A percentile compares a stretch with the other conserved stretches of the same genome.
Evolutionary conservation across 192 early-diverging fungal species (phyloP).

Genomic region (Coemansia sp.): DNA sequence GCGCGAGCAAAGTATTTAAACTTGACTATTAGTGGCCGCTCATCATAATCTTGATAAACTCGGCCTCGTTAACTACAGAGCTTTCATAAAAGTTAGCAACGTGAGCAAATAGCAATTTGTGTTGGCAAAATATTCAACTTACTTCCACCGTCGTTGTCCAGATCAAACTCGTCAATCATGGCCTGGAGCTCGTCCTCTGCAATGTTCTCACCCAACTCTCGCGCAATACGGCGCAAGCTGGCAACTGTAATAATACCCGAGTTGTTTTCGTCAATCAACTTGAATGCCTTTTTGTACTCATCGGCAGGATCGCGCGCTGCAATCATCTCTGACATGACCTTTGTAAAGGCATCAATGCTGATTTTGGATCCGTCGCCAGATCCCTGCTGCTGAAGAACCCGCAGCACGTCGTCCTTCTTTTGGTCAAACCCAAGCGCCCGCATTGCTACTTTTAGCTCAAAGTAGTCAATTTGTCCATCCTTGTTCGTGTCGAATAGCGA

Average conservation of each 20-base stretch:
- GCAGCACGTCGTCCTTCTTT: constrained; percentile 80
- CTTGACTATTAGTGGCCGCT: constrained; percentile 38
- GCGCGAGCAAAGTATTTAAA: not conserved
- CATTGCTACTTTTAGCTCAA: constrained; percentile 86
- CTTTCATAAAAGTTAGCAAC: not conserved
- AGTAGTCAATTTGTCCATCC: constrained; percentile 72
- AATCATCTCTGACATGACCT: constrained; percentile 70
- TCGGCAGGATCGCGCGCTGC: constrained; percentile 75
- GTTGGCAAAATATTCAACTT: constrained; percentile 22
- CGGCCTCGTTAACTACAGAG: constrained; percentile 73
- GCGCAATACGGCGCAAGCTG: constrained; percentile 71
- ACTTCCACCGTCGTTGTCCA: constrained; percentile 83
- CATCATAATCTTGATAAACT: constrained; percentile 82
- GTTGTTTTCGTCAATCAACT: constrained; percentile 72
- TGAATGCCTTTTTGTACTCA: constrained; percentile 79
- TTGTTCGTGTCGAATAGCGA: constrained; percentile 66
- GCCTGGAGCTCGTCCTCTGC: constrained; percentile 81
- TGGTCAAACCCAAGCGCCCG: constrained; percentile 80
- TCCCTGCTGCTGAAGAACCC: constrained; percentile 65
- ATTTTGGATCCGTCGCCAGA: constrained; percentile 59
- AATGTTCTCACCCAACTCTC: constrained; percentile 78
- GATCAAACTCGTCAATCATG: constrained; percentile 90
- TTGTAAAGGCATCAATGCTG: constrained; percentile 66
- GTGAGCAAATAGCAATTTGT: not conserved
- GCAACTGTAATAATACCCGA: constrained; percentile 65